phyloP scores from a whole-genome alignment of 108 stramenopile genomes.

The Fragilaria radians region DNA sequence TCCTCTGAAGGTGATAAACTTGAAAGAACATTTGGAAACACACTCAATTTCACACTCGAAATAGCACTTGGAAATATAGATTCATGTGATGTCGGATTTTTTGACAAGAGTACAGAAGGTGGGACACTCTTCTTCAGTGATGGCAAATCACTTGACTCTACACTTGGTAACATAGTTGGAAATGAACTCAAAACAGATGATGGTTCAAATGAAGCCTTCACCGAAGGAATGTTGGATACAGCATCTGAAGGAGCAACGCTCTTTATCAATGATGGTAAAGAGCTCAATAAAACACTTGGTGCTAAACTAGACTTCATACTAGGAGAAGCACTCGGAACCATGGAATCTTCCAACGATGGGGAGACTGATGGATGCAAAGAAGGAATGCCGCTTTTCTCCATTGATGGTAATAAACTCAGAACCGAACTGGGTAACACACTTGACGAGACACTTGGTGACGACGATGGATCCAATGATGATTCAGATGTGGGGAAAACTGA shows the following conservation, averaged over 20 bases:
- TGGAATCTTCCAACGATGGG: neutral
- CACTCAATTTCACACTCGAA: too few relatives aligned
- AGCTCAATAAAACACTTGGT: neutral
- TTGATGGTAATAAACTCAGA: neutral
- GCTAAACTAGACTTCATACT: neutral
- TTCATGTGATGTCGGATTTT: too few relatives aligned
- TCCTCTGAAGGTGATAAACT: too few relatives aligned
- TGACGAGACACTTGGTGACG: neutral
- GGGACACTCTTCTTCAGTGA: neutral
- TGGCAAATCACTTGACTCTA: neutral
- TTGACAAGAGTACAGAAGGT: too few relatives aligned
- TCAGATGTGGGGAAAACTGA: constrained; percentile 8
- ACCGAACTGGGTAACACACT: neutral
- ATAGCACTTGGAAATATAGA: too few relatives aligned
- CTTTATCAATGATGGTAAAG: neutral
- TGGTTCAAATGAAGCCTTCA: constrained; percentile 4
- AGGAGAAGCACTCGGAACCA: constrained; percentile 1
- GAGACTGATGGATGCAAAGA: neutral
- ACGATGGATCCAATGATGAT: neutral
- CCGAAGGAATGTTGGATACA: neutral
- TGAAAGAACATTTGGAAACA: too few relatives aligned
- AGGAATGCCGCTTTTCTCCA: neutral
- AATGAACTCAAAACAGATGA: neutral
- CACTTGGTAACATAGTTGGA: neutral
- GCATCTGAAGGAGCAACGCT: constrained; percentile 3